Conservation (phyloP, 106 monocot species). For the Dendrobium huoshanense region DNA sequence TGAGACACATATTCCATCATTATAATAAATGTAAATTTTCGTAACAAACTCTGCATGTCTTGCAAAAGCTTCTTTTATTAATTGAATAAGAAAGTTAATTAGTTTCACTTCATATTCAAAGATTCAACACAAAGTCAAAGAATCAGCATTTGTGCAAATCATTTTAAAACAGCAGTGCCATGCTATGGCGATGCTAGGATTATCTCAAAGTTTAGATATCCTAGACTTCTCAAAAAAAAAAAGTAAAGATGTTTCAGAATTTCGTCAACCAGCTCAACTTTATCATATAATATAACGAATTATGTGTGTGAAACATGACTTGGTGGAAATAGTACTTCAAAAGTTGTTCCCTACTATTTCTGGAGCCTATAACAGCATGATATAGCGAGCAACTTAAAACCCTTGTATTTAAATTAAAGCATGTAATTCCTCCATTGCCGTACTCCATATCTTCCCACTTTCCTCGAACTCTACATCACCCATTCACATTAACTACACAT, state of each 20-base stretch:
- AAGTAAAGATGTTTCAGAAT: background rate
- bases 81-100: background rate
- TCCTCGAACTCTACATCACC: background rate
- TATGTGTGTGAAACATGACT: background rate
- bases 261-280: background rate
- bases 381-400: background rate
- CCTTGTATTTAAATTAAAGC: background rate
- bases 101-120: background rate
- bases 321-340: background rate
- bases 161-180: background rate
- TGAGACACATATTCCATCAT: background rate
- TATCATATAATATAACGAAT: background rate
- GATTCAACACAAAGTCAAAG: background rate
- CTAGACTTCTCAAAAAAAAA: background rate
- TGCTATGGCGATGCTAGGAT: background rate
- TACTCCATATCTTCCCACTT: background rate
- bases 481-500: background rate
- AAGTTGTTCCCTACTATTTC: background rate
- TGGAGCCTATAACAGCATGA: background rate
- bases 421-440: background rate
- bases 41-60: background rate
- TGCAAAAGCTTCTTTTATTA: background rate
- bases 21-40: background rate
- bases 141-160: background rate
- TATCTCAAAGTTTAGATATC: background rate